Percentiles rank a stretch among this genome's conserved stretches.
phyloP scores from a whole-genome alignment of 2,329 filamentous ascomycete genomes.

The Mycosphaerella sp. region DNA sequence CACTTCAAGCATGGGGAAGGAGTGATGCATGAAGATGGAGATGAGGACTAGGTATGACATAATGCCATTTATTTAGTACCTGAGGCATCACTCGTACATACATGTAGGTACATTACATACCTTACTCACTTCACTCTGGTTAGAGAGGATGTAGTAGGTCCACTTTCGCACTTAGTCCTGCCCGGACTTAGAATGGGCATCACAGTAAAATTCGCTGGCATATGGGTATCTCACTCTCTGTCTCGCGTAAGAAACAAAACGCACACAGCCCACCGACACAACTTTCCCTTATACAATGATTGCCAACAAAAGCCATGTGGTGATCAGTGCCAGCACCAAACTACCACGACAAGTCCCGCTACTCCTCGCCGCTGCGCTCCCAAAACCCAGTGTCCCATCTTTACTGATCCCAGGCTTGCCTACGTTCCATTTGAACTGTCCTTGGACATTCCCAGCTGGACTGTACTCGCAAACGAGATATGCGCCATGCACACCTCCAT shows the following conservation, averaged over 20 bases:
- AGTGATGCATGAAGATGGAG: no score
- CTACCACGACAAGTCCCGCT: not conserved
- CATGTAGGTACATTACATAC: no score
- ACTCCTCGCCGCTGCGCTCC: not conserved
- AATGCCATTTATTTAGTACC: no score
- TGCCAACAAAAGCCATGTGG: not conserved
- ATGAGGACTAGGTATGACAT: no score
- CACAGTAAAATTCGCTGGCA: no score
- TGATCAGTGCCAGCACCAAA: not conserved
- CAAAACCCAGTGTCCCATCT: slow-evolving; percentile 15
- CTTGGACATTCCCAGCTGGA: slow-evolving; percentile 35
- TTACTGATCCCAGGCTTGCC: slow-evolving; percentile 21
- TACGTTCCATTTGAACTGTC: slow-evolving; percentile 34
- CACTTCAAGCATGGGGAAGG: no score
- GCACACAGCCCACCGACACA: not conserved
- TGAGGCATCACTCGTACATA: no score
- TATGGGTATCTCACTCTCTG: no score
- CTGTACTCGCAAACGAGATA: slow-evolving; percentile 37
- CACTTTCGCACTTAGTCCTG: no score
- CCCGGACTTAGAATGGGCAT: no score
- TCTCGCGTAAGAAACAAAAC: not conserved
- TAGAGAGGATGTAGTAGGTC: no score
- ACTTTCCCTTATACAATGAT: not conserved
- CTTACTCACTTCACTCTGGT: no score
- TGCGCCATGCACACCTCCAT: slow-evolving; percentile 22